These are phyloP conservation scores for Gaertneriomyces sp. DNA, from an alignment of 192 early-diverging fungal genomes.

Conservation along the genomic window DNA sequence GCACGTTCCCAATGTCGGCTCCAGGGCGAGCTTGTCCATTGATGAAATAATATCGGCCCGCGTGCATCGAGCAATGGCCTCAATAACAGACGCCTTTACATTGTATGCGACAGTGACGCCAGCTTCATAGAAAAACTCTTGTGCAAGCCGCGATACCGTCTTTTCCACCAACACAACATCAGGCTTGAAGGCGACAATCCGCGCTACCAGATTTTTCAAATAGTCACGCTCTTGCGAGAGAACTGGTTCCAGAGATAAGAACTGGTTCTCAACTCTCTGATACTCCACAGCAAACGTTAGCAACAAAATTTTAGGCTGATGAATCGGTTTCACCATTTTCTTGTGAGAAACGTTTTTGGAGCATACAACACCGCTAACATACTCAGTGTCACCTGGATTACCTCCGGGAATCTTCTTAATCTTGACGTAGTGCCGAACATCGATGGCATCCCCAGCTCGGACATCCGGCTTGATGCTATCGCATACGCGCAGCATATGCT, in stretches of 20 bases:
- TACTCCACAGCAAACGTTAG: slow-evolving; percentile 86
- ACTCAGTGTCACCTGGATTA: slow-evolving; percentile 69
- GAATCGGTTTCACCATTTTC: slow-evolving; percentile 69
- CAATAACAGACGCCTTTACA: slow-evolving; percentile 83
- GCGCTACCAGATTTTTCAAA: slow-evolving; percentile 70
- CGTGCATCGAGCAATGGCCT: slow-evolving; percentile 81
- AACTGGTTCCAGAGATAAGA: slow-evolving; percentile 77
- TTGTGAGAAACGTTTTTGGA: slow-evolving; percentile 92
- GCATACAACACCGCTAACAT: slow-evolving; percentile 87
- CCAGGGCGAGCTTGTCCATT: slow-evolving; percentile 72
- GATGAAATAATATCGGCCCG: slow-evolving; percentile 77
- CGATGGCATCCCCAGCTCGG: slow-evolving; percentile 72
- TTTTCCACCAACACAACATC: slow-evolving; percentile 78
- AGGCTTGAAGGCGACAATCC: slow-evolving; percentile 74
- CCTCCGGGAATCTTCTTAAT: slow-evolving; percentile 95
- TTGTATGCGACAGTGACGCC: slow-evolving; percentile 79
- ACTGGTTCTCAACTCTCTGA: slow-evolving; percentile 65
- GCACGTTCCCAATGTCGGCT: slow-evolving; percentile 76
- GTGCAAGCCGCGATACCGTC: slow-evolving; percentile 76
- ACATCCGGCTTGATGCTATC: slow-evolving; percentile 62
- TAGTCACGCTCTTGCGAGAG: slow-evolving; percentile 82
- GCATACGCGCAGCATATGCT: slow-evolving; percentile 64
- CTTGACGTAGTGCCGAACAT: slow-evolving; percentile 85
- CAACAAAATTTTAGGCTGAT: slow-evolving; percentile 77
- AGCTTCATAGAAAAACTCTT: slow-evolving; percentile 75